Percentiles rank a stretch among this genome's conserved stretches.
Conservation (phyloP, 257 asterid genomes). For the Solanum etuberosum region DNA sequence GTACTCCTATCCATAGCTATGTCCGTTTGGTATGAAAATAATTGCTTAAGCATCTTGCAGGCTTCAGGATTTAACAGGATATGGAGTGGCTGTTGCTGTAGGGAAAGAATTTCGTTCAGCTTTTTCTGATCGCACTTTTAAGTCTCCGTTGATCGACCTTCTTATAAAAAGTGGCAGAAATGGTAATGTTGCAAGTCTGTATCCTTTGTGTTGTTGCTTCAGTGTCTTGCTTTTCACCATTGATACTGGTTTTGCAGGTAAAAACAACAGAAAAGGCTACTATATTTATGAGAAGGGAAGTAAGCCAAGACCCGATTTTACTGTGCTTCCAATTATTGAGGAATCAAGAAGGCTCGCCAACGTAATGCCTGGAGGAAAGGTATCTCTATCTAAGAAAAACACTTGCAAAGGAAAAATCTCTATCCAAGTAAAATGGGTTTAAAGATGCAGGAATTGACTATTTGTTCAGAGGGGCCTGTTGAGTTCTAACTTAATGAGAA, state of each 20-base stretch:
- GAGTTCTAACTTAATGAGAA: not conserved
- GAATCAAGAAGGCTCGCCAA: conserved; percentile 77
- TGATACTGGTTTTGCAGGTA: conserved; percentile 47
- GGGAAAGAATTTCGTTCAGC: conserved; percentile 44
- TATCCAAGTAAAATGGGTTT: not conserved
- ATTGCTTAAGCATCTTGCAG: conserved; percentile 19
- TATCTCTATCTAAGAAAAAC: conserved; percentile 3
- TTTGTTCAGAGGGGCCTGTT: not conserved
- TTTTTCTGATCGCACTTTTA: conserved; percentile 69
- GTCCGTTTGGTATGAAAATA: not conserved
- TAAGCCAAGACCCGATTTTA: conserved; percentile 83
- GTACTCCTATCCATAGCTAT: not conserved
- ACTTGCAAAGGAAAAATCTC: conserved; percentile 35
- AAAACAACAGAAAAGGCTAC: conserved; percentile 84
- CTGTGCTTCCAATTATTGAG: conserved; percentile 68
- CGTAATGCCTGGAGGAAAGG: conserved; percentile 95
- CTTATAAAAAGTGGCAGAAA: conserved; percentile 75
- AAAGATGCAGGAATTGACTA: not conserved
- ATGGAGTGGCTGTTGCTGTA: conserved; percentile 79
- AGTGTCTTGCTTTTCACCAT: not conserved
- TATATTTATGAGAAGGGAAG: conserved; percentile 82
- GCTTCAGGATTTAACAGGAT: conserved; percentile 96
- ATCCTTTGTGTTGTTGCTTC: not conserved
- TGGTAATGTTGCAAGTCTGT: conserved; percentile 30
- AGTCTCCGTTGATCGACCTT: conserved; percentile 62